Base-by-base conservation (phyloP, 1,284 basidiomycete species). In the Ganoderma boninense region DNA sequence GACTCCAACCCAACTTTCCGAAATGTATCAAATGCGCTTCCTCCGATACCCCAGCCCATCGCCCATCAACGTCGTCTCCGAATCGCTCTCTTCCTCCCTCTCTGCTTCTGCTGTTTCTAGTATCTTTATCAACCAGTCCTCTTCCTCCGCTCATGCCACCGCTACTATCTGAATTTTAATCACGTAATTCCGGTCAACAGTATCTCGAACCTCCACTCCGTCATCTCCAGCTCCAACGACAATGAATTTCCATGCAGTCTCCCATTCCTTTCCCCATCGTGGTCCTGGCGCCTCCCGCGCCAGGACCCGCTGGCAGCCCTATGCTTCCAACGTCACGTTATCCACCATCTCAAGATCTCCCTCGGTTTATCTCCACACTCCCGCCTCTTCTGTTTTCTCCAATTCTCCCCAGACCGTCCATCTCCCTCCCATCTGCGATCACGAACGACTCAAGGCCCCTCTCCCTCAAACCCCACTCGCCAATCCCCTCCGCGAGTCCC, bases 291-390 rank as follows among this genome's bases (percentile, higher is more conserved):
- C 89, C 16, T 87, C 91, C 69, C 87, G 90, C 75, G 83, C 87
- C 62, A 83, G 90, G 79, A 83, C 89, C 77, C 89, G 91, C 76
- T 93, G 92, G 92, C 92, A 94, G 81, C 92, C 92, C 72, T 93
- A 93, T 80, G 79, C 81, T 82, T 75, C 81, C 80, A 74, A 65
- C 52, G 35, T 76, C 80, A 57, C 78, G 79, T 68, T 73, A 78
- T 65, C 82, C 78, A 66, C 81, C 74, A 66, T 77, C 56, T 65
- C 78, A 64, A 77, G 81, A 59, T 73, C 82, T 64, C 81, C 86
- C 64, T 81, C 86, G 43, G 75, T 83, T 60, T 87, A 86, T 82
- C 83, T 89, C 72, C 84, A 87, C 83, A 91, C 91, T 75, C 91
- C 91, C n/a, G 79, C 86, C 60, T 84, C 86, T 49, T 85, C 86